Base-by-base conservation (phyloP, 345 rosid species). In the Zanthoxylum bungeanum region DNA sequence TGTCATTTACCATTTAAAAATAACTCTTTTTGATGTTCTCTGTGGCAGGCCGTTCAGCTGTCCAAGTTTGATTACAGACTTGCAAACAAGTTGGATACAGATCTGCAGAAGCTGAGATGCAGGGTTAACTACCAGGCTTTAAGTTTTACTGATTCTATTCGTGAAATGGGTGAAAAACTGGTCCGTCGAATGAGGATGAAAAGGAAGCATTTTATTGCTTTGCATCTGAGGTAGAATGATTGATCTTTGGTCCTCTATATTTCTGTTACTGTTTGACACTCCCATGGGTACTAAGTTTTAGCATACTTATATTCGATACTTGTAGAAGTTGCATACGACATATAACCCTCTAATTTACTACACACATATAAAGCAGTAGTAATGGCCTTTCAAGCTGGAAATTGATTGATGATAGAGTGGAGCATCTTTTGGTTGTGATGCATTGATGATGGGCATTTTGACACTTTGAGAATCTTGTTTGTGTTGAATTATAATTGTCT, bases 41-140 rank as follows among this genome's bases (percentile, higher is more conserved):
- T 69, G 21, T 75, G 57, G 69, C 93, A 96, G 91, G 98, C 89
- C 36, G 87, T 96, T 85, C 96, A 93, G 72, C 82, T 96, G 37
- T 78, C 78, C 60, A 96, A 93, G 81, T 96, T 91, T 76, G 99
- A 96, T 81, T 96, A 93, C 74, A 89, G 99, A 74, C 94, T 96
- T 2, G 84, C 98, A 66, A 96, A 96, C 83, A 96, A 77, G 80
- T 77, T 96, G 87, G 85, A 83, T 74, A 79, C 88, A 22, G 93
- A 93, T 57, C 68, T 96, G 76, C 99, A 96, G 77, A 92, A 92
- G 78, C 74, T 96, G 82, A 88, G 99, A 78, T 96, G 99, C 75
- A 86, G 97, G 85, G 99, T 91, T 51, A 96, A 96, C 71, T 93
- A 89, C 70, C 92, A 93, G 60, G 96, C 97, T 60, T 85, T 96